Percentiles rank a stretch among this genome's conserved stretches.
phyloP scores from a whole-genome alignment of 2,329 filamentous ascomycete genomes.

The Xylogone sp. region DNA sequence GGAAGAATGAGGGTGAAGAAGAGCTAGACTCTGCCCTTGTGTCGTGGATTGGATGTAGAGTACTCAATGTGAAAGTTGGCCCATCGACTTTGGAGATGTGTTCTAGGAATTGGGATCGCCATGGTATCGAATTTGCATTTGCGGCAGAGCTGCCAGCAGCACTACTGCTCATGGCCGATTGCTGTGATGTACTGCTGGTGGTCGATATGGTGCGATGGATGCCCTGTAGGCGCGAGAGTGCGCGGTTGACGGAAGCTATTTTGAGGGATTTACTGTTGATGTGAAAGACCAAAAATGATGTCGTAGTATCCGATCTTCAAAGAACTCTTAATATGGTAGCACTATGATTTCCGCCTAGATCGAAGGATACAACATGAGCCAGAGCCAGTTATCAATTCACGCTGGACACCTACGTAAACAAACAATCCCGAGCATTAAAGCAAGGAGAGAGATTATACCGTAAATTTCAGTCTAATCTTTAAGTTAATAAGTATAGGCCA shows the following conservation, averaged over 20 bases:
- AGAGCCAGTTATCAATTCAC: no score
- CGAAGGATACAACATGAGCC: no score
- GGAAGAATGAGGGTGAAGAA: slow-evolving; percentile 27
- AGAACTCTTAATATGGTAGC: no score
- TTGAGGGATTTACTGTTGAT: slow-evolving; percentile 8
- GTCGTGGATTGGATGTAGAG: slow-evolving; percentile 36
- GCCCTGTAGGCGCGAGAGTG: slow-evolving; percentile 19
- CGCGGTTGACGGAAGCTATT: slow-evolving; percentile 22
- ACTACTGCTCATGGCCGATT: slow-evolving; percentile 4
- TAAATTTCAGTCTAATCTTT: no score
- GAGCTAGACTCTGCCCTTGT: slow-evolving; percentile 18
- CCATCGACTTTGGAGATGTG: slow-evolving; percentile 32
- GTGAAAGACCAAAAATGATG: not conserved
- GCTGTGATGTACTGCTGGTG: slow-evolving; percentile 14
- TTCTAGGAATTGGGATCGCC: slow-evolving; percentile 28
- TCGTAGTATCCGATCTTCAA: not conserved
- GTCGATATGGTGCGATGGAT: slow-evolving; percentile 27
- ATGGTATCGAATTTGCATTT: slow-evolving; percentile 24
- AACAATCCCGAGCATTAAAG: no score
- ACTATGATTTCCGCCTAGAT: no score
- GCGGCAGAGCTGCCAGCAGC: not conserved
- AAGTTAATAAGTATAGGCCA: no score
- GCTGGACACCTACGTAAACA: no score
- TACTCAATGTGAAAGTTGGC: slow-evolving; percentile 37
- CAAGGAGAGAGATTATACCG: no score